Base-by-base conservation (phyloP, 495 filamentous ascomycete species). In the Rostrohypoxylon terebratum region DNA sequence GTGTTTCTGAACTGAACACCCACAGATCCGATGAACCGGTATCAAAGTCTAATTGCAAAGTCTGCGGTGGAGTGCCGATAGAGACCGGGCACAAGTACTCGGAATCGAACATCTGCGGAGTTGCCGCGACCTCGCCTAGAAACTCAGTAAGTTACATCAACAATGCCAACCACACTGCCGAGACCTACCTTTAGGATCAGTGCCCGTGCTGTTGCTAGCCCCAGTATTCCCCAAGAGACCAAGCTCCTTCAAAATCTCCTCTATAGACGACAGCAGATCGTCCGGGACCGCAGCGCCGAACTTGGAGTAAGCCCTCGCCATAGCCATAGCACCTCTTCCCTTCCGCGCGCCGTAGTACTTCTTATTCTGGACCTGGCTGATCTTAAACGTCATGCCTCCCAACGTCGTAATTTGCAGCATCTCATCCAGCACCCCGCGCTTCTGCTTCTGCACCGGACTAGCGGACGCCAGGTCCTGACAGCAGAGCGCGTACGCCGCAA, bases 21-120 rank as follows among this genome's bases (percentile, higher is more conserved):
- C 88, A 93, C 81, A 94, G 82, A 84, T 94, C 92, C 11, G 89
- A 86, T 36, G 90, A 92, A 8, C 91, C 92, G 25, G 92, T 93
- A 79, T 94, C 92, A 59, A 93, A 92, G 76, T 93, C 87, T 51
- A 94, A 80, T 40, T 80, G 90, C 70, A 94, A 73, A 3, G 80
- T 89, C 83, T 94, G 91, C 7, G 86, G 83, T 23, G 92, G 92
- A 4, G 89, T 92, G 7, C 92, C 92, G 75, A 94, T 92, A 20
- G 82, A 73, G 25, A 94, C 89, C 13, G 86, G 83, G 18, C 84
- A 88, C 18, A 94, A 82, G 69, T 92, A 93, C 78, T 88, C 77
- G 20, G 87, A 83, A 74, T 94, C 92, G 71, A 91, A 90, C 79
- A 88, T 72, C 25, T 80, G 74, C 0, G 82, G 82, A 10, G 55